phyloP scores from a whole-genome alignment of 176 grass and related monocot species.

The Cenchrus purpureus region DNA sequence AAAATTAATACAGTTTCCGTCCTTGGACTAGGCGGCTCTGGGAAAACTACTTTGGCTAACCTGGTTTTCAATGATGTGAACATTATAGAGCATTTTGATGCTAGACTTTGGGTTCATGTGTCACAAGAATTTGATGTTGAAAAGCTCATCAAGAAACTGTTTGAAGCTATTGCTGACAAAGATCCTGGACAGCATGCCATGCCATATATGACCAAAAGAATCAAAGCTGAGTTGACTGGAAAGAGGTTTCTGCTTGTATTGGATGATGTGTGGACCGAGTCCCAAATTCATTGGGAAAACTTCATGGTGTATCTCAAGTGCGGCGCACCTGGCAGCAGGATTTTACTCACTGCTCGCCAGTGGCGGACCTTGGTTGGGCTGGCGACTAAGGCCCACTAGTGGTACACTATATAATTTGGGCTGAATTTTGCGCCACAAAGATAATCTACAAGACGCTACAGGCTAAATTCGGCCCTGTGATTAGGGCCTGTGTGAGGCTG shows the following conservation, averaged over 20 bases:
- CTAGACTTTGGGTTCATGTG: constrained; percentile 35
- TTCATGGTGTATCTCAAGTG: neutral
- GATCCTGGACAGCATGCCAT: neutral
- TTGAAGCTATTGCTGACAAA: neutral
- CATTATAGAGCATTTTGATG: neutral
- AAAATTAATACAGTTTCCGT: neutral
- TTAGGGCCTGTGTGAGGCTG: too few species aligned
- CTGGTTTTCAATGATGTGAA: neutral
- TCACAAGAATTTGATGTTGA: neutral
- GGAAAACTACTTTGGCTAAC: constrained; percentile 47
- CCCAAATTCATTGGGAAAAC: neutral
- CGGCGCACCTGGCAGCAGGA: neutral
- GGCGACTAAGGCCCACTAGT: too few species aligned
- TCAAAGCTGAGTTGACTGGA: neutral
- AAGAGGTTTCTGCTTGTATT: constrained; percentile 30
- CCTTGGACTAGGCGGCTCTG: constrained; percentile 28
- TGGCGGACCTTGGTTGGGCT: too few species aligned
- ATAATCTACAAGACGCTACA: too few species aligned
- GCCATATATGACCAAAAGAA: neutral
- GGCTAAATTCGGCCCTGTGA: too few species aligned
- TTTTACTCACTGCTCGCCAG: constrained; percentile 35
- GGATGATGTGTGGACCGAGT: constrained; percentile 42
- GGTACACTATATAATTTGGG: too few species aligned
- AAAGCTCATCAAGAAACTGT: constrained; percentile 3
- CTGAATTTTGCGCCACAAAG: too few species aligned